phyloP scores from a whole-genome alignment of 305 asterid species.

The Rubia balearica region DNA sequence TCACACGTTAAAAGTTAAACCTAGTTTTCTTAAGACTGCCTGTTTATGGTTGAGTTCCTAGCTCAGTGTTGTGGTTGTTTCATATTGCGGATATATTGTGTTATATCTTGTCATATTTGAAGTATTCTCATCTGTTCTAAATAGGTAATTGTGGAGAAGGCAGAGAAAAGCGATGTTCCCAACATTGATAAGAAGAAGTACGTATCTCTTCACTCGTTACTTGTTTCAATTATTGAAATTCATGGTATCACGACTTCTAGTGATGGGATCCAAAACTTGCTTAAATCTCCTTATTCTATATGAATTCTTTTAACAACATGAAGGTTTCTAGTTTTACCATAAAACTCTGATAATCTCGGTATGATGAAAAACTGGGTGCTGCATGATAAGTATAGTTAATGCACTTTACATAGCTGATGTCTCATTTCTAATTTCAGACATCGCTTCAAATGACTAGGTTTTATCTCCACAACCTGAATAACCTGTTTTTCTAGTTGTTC shows the following conservation, averaged over 20 bases:
- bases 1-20: neutral
- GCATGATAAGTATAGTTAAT: neutral
- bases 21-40: neutral
- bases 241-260: neutral
- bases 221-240: neutral
- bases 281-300: neutral
- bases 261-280: neutral
- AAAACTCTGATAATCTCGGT: neutral
- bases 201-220: slow-evolving; percentile 10
- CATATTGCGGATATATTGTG: neutral
- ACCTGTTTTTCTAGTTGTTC: neutral
- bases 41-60: neutral
- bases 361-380: too few species aligned
- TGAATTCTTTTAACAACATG: neutral
- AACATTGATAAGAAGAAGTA: slow-evolving; percentile 45
- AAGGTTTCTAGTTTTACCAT: neutral
- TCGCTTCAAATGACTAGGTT: neutral
- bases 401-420: neutral
- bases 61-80: neutral
- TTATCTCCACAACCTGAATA: neutral
- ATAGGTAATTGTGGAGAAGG: slow-evolving; percentile 46
- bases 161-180: slow-evolving; percentile 43
- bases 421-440: neutral
- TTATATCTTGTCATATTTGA: neutral
- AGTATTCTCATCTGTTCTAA: slow-evolving; percentile 7